Evolutionary conservation across 2,329 filamentous ascomycete species (phyloP).

Genomic region (Calonectria montana): DNA sequence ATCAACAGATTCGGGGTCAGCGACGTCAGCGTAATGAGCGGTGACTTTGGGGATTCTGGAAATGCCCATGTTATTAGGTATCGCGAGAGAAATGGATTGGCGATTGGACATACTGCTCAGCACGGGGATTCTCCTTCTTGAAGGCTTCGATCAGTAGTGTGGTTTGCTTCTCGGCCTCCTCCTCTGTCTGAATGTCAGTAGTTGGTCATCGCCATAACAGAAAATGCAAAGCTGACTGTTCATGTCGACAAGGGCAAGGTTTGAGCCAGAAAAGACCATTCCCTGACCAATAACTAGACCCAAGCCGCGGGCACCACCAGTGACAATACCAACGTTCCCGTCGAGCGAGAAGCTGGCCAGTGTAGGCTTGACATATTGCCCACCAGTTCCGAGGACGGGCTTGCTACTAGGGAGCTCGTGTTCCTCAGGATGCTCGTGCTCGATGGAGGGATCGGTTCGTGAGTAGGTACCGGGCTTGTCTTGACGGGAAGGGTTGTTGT

Average conservation of each 20-base stretch:
- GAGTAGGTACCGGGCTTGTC: conserved; percentile 74
- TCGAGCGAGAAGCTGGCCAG: conserved; percentile 89
- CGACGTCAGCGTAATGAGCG: conserved; percentile 90
- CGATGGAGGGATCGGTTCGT: conserved; percentile 82
- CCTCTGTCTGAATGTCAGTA: conserved; percentile 59
- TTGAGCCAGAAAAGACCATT: conserved; percentile 86
- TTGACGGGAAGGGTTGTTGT: conserved; percentile 48
- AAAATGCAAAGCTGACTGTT: conserved; percentile 72
- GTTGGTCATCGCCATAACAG: neutral
- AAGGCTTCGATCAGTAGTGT: conserved; percentile 79
- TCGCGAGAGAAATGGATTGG: neutral
- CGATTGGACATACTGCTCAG: conserved; percentile 65
- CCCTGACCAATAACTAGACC: conserved; percentile 95
- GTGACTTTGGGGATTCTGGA: conserved; percentile 82
- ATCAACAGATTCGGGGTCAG: conserved; percentile 82
- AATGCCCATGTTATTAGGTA: conserved; percentile 5
- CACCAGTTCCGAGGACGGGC: conserved; percentile 80
- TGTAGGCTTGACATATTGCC: conserved; percentile 85
- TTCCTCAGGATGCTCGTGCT: conserved; percentile 82
- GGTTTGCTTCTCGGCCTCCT: conserved; percentile 85
- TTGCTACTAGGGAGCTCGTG: conserved; percentile 76
- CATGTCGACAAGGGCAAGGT: conserved; percentile 92
- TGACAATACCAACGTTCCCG: conserved; percentile 85
- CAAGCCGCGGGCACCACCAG: conserved; percentile 88
- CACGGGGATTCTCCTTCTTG: conserved; percentile 81